Percentiles rank a stretch among this genome's conserved stretches.
Evolutionary conservation across 495 filamentous ascomycete genomes (phyloP).

Genomic region (Trichoderma virens): DNA sequence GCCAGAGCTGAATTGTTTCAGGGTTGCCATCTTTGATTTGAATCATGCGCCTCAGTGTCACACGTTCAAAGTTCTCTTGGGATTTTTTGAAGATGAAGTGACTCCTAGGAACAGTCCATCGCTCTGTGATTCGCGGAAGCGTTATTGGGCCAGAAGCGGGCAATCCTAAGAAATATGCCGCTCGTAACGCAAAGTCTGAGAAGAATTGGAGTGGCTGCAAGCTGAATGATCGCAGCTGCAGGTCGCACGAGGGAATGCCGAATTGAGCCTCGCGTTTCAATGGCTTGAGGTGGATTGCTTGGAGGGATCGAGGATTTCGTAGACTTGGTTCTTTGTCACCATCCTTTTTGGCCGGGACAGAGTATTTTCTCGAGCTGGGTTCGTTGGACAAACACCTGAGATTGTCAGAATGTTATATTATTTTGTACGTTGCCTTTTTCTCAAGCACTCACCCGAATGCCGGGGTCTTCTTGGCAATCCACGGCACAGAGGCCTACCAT

Average conservation of each 20-base stretch:
- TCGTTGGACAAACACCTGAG: background rate
- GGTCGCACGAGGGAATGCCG: conserved; percentile 76
- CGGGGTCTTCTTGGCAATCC: background rate
- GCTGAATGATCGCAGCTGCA: conserved; percentile 88
- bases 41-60: conserved; percentile 77
- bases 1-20: conserved; percentile 80
- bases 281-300: conserved; percentile 79
- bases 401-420: background rate
- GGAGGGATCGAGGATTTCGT: conserved; percentile 65
- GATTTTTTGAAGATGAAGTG: conserved; percentile 95
- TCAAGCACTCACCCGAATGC: background rate
- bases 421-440: background rate
- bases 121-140: conserved; percentile 75
- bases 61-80: conserved; percentile 94
- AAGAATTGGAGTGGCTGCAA: conserved; percentile 91
- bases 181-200: conserved; percentile 87
- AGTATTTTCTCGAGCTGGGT: background rate
- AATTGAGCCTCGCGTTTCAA: conserved; percentile 65
- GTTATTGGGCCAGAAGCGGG: conserved; percentile 82
- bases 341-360: background rate
- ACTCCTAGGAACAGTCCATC: conserved; percentile 88
- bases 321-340: conserved; percentile 13
- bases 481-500: background rate
- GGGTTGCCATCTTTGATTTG: conserved; percentile 91
- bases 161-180: conserved; percentile 87